Percentiles rank a stretch among this genome's conserved stretches.
phyloP scores from a whole-genome alignment of 805 yeast species.

The Yarrowia sp. region DNA sequence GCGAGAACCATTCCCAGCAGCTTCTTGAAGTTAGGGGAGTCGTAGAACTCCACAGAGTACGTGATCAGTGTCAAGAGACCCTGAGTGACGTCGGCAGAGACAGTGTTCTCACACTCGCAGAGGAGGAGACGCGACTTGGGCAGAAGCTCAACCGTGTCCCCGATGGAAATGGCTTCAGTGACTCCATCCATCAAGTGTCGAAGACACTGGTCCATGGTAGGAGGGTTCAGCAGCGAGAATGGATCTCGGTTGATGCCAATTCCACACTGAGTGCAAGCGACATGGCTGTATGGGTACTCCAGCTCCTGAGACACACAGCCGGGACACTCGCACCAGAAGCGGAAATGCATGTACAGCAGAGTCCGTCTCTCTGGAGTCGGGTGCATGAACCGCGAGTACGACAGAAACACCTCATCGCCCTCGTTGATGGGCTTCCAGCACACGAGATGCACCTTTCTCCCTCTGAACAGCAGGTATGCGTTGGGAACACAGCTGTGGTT shows the following conservation, averaged over 20 bases:
- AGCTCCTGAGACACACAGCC: not conserved
- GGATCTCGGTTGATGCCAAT: not conserved
- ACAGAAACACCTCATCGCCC: slow-evolving; percentile 1
- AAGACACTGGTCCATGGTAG: not conserved
- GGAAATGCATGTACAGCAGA: slow-evolving; percentile 5
- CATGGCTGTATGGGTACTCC: slow-evolving; percentile 1
- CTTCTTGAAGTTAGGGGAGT: not conserved
- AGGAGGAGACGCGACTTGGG: not conserved
- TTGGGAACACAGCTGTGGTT: slow-evolving; percentile 22
- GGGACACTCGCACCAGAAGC: slow-evolving; percentile 19
- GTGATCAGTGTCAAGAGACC: not conserved
- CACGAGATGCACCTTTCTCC: not conserved
- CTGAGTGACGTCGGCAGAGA: not conserved
- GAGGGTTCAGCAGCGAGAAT: not conserved
- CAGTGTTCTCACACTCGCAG: not conserved
- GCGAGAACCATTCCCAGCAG: not conserved
- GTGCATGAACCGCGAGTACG: slow-evolving; percentile 1
- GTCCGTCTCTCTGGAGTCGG: slow-evolving; percentile 9
- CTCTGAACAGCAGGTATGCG: not conserved
- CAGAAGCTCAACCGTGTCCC: not conserved
- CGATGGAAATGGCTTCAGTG: not conserved
- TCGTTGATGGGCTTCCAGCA: slow-evolving; percentile 15
- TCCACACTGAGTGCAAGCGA: slow-evolving; percentile 1
- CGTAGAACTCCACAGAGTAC: not conserved
- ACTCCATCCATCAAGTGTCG: not conserved